phyloP scores from a whole-genome alignment of 2,329 filamentous ascomycete genomes.

The Alternaria rosae region DNA sequence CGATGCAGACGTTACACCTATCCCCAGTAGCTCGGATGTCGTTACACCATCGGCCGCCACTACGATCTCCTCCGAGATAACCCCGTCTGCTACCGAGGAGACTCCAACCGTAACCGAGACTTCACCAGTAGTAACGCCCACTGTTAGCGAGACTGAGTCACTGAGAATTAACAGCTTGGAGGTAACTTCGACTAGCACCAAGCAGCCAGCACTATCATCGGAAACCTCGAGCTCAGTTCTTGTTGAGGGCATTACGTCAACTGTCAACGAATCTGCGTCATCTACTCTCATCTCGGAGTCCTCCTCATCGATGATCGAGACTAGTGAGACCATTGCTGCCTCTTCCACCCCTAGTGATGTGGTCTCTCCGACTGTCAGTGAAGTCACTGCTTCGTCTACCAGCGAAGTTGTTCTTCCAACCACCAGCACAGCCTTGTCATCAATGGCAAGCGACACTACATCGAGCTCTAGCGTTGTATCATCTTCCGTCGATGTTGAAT shows the following conservation, averaged over 20 bases:
- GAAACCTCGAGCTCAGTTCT: neutral
- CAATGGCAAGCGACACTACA: neutral
- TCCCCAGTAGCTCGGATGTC: neutral
- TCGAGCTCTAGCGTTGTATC: neutral
- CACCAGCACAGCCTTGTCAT: neutral
- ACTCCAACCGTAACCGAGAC: neutral
- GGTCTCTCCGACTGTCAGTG: neutral
- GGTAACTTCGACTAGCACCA: neutral
- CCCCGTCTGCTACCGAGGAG: neutral
- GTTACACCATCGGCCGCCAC: neutral
- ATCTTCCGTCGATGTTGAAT: neutral
- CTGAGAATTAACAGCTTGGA: neutral
- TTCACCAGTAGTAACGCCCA: neutral
- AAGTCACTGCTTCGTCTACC: neutral
- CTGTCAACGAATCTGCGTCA: neutral
- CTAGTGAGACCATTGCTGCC: neutral
- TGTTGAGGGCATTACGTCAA: neutral
- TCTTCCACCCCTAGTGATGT: neutral
- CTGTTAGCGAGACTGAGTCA: neutral
- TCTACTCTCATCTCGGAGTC: neutral
- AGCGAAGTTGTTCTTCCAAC: neutral
- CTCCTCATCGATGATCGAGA: neutral
- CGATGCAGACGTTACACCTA: neutral
- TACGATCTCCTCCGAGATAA: neutral
- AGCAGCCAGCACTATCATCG: neutral